Conservation (phyloP, 352 stramenopile species). For the Blastocystis hominis region DNA sequence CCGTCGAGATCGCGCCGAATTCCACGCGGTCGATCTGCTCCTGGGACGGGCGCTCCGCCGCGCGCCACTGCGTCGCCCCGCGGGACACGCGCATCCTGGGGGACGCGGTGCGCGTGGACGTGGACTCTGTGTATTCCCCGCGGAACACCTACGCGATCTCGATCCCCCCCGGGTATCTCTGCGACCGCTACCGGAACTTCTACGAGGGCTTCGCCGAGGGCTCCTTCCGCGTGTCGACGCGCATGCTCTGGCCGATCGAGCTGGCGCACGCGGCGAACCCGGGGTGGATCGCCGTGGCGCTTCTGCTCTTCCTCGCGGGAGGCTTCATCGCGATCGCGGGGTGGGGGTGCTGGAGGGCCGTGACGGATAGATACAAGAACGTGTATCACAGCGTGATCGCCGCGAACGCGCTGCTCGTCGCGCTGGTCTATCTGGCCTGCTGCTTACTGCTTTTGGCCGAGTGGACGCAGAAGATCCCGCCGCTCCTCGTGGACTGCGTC, state of each 20-base stretch:
- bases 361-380: background rate
- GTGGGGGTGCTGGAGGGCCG: background rate
- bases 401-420: background rate
- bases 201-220: background rate
- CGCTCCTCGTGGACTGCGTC: background rate
- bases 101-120: background rate
- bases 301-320: background rate
- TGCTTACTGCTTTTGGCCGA: background rate
- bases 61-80: background rate
- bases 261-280: background rate
- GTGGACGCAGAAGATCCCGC: background rate
- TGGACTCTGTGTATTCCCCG: background rate
- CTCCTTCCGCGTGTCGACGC: background rate
- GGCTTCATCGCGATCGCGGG: background rate
- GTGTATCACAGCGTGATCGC: background rate
- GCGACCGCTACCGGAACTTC: background rate
- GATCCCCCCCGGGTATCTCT: conserved; percentile 1
- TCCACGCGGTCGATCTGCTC: background rate
- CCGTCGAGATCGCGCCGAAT: background rate
- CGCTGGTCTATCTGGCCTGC: background rate
- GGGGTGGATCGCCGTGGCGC: background rate
- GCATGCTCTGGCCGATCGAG: background rate
- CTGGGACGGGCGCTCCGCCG: background rate
- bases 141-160: background rate
- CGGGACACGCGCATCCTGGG: background rate